A percentile compares a stretch with the other conserved stretches of the same genome.
Evolutionary conservation across 129 eudicot species (phyloP).

Genomic region (Centaurea solstitialis): DNA sequence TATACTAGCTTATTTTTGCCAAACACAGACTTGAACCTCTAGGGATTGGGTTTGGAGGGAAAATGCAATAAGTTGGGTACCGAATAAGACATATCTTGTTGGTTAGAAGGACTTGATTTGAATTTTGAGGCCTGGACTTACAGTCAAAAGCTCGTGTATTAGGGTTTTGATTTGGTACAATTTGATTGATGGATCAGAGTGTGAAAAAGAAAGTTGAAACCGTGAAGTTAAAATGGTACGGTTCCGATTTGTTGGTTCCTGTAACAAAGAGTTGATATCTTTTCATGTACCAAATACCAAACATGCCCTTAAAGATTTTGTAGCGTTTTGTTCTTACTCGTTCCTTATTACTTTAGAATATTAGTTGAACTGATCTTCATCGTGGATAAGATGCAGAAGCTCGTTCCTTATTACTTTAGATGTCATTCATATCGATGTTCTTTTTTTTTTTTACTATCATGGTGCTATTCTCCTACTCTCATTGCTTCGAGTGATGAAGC

Average conservation of each 20-base stretch:
- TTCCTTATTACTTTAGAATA: background rate
- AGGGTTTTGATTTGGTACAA: background rate
- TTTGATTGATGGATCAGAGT: background rate
- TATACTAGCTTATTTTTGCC: too few relatives aligned
- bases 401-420: background rate
- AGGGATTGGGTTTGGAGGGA: background rate
- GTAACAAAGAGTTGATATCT: background rate
- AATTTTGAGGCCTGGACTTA: background rate
- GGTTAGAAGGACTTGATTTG: background rate
- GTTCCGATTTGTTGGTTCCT: background rate
- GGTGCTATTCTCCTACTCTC: background rate
- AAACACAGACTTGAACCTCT: too few relatives aligned
- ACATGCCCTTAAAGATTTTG: background rate
- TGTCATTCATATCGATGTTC: too few relatives aligned
- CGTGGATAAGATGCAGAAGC: background rate
- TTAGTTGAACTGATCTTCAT: slow-evolving; percentile 1
- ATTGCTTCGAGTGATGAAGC: background rate
- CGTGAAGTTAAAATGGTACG: background rate
- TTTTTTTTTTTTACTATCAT: background rate
- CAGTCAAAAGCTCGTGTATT: background rate
- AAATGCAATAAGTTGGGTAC: background rate
- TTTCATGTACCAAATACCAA: background rate
- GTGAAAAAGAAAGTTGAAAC: slow-evolving; percentile 4
- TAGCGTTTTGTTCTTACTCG: background rate
- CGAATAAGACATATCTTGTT: background rate